Conservation (phyloP, 2,329 filamentous ascomycete species). For the Phoma sp. region DNA sequence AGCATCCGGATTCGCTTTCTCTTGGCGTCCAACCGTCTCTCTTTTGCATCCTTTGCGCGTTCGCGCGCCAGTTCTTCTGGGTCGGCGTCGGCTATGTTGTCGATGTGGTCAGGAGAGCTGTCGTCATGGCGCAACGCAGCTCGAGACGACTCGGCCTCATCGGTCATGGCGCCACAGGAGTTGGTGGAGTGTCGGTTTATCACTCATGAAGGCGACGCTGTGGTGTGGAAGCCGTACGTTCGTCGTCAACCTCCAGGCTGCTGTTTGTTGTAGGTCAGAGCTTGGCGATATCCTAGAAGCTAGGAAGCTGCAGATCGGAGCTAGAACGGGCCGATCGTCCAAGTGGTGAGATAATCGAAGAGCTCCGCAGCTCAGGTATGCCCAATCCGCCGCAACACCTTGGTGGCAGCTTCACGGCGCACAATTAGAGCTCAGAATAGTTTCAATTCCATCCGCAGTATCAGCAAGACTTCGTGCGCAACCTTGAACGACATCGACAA, state of each 20-base stretch:
- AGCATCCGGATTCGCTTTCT: constrained; percentile 51
- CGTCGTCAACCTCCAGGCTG: constrained; percentile 15
- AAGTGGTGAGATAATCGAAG: constrained; percentile 49
- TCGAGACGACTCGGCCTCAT: constrained; percentile 48
- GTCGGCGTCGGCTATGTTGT: constrained; percentile 22
- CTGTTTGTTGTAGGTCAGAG: constrained; percentile 9
- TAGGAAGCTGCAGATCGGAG: constrained; percentile 6
- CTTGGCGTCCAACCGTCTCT: constrained; percentile 43
- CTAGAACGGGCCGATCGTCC: constrained; percentile 10
- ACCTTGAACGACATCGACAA: too few relatives aligned
- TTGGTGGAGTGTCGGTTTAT: constrained; percentile 13
- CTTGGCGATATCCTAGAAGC: constrained; percentile 5
- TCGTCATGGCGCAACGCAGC: constrained; percentile 31
- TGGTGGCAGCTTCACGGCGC: constrained; percentile 1
- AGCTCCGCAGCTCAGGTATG: constrained; percentile 26
- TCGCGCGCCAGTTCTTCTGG: constrained; percentile 28
- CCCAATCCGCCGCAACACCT: constrained; percentile 5
- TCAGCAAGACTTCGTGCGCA: neutral
- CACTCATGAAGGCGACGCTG: constrained; percentile 37
- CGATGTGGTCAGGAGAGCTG: constrained; percentile 22
- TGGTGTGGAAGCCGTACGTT: constrained; percentile 9
- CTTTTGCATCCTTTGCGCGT: constrained; percentile 29
- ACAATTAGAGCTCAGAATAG: neutral
- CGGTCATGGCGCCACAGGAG: constrained; percentile 45
- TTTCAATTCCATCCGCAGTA: neutral